These are phyloP conservation scores for Tetrahymena malaccensis DNA, from an alignment of 73 alveolate species.

Conservation along the genomic window DNA sequence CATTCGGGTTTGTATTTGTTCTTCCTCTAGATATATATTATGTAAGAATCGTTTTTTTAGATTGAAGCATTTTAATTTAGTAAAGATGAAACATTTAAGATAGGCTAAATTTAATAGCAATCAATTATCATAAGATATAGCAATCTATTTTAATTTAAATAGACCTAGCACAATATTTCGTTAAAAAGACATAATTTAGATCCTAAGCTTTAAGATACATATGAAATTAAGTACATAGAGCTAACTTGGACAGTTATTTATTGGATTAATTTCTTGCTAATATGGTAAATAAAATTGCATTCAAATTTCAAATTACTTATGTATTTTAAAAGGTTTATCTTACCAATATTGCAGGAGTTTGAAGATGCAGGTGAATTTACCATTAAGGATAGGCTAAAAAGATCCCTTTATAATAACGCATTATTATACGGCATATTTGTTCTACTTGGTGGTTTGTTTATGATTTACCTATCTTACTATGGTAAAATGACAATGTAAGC, in stretches of 20 bases:
- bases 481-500: not conserved
- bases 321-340: not conserved
- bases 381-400: not conserved
- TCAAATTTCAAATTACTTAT: not conserved
- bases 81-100: not conserved
- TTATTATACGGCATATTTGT: not conserved
- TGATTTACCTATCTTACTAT: constrained; percentile 2
- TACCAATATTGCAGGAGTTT: constrained; percentile 28
- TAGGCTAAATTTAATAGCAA: too few relatives aligned
- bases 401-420: constrained; percentile 17
- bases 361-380: constrained; percentile 42
- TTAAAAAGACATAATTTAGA: not conserved
- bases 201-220: not conserved
- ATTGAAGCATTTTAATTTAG: not conserved
- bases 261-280: constrained; percentile 26
- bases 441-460: constrained; percentile 8
- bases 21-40: constrained; percentile 36
- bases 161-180: not conserved
- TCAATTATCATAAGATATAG: too few relatives aligned
- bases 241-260: constrained; percentile 14
- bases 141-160: not conserved
- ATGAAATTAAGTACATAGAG: constrained; percentile 1
- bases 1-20: constrained; percentile 34
- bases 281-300: not conserved
- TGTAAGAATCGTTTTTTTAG: not conserved